phyloP scores from a whole-genome alignment of 177 flowering plant species.

The Tripterygium wilfordii region DNA sequence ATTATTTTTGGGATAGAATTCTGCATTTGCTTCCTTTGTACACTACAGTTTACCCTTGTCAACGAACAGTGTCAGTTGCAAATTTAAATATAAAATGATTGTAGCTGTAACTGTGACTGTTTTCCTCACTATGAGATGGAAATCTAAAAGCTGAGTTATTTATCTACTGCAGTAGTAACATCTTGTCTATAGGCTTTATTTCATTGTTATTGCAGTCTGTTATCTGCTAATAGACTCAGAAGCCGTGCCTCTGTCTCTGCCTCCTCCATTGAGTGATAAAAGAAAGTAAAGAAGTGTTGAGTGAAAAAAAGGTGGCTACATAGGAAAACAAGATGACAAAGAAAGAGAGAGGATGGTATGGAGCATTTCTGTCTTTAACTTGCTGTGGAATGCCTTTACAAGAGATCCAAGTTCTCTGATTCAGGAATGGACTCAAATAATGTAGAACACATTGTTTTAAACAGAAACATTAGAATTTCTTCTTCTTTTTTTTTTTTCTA shows the following conservation, averaged over 20 bases:
- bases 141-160: slow-evolving; percentile 6
- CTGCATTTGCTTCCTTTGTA: slow-evolving; percentile 4
- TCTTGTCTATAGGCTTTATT: slow-evolving; percentile 15
- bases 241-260: slow-evolving; percentile 46
- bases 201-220: slow-evolving; percentile 27
- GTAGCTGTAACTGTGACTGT: neutral
- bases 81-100: neutral
- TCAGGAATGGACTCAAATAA: slow-evolving; percentile 35
- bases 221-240: slow-evolving; percentile 30
- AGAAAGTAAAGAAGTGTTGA: slow-evolving; percentile 3
- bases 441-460: slow-evolving; percentile 17
- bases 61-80: slow-evolving; percentile 7
- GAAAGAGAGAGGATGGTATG: slow-evolving; percentile 22
- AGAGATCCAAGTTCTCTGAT: slow-evolving; percentile 53
- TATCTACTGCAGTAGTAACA: slow-evolving; percentile 3
- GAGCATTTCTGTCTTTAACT: slow-evolving; percentile 42
- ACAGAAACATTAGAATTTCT: slow-evolving; percentile 11
- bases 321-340: slow-evolving; percentile 4
- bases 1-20: neutral
- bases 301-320: slow-evolving; percentile 1
- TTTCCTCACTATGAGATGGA: neutral
- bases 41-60: slow-evolving; percentile 5
- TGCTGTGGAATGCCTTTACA: slow-evolving; percentile 32
- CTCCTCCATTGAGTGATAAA: slow-evolving; percentile 20
- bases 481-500: neutral